Conservation (phyloP, 2,329 filamentous ascomycete species). For the Diplodia sapinea region DNA sequence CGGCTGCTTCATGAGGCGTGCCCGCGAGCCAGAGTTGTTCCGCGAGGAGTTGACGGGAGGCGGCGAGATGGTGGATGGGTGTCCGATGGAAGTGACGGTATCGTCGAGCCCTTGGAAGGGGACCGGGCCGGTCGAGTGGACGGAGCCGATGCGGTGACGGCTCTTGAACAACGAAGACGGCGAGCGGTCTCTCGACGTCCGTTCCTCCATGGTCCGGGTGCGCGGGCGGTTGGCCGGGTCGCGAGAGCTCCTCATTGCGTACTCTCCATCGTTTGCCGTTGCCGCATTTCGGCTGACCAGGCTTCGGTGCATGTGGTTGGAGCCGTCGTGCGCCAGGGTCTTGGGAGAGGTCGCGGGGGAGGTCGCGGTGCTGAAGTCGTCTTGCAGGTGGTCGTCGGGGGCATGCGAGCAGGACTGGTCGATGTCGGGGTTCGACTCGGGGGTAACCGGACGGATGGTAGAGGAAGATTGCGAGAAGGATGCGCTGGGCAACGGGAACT, state of each 20-base stretch:
- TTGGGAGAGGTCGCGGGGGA: constrained; percentile 31
- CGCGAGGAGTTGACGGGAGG: constrained; percentile 39
- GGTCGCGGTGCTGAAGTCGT: constrained; percentile 32
- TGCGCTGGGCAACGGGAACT: constrained; percentile 23
- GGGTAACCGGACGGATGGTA: constrained; percentile 70
- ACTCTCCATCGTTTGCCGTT: constrained; percentile 44
- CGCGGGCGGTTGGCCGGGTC: constrained; percentile 62
- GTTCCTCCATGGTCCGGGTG: constrained; percentile 58
- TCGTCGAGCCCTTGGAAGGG: constrained; percentile 54
- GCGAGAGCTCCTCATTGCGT: constrained; percentile 40
- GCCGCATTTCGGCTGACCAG: constrained; percentile 42
- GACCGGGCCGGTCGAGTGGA: constrained; percentile 67
- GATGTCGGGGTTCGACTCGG: constrained; percentile 55
- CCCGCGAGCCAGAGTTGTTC: constrained; percentile 37
- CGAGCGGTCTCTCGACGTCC: constrained; percentile 48
- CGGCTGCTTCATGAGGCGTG: constrained; percentile 43
- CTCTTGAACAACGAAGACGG: constrained; percentile 54
- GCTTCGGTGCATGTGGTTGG: constrained; percentile 25
- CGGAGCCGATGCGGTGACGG: constrained; percentile 71
- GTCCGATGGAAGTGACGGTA: constrained; percentile 50
- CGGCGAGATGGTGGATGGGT: constrained; percentile 48
- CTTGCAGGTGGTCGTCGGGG: constrained; percentile 37
- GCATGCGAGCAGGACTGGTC: constrained; percentile 39
- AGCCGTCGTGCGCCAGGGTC: constrained; percentile 23
- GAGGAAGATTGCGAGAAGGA: constrained; percentile 39